Evolutionary conservation across 108 stramenopile genomes (phyloP).

Genomic region (Craspedostauros australis): DNA sequence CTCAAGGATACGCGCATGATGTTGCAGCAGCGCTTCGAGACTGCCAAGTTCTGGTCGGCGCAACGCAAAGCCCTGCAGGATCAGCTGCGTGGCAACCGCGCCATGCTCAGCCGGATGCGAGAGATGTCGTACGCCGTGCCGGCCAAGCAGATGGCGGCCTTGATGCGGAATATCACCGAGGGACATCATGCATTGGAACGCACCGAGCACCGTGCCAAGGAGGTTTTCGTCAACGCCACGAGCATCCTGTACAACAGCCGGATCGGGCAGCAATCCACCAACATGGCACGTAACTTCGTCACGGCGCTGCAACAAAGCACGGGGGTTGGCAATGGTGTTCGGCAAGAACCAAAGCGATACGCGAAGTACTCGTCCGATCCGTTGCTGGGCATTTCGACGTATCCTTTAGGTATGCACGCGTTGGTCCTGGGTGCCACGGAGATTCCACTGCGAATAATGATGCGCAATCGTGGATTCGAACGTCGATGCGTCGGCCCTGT

Average conservation of each 20-base stretch:
- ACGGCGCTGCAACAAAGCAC: too few species aligned
- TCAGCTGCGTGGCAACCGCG: slow-evolving; percentile 67
- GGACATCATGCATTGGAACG: slow-evolving; percentile 66
- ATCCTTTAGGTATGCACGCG: slow-evolving; percentile 68
- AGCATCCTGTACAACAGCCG: slow-evolving; percentile 42
- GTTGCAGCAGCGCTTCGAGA: slow-evolving; percentile 72
- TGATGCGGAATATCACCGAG: slow-evolving; percentile 81
- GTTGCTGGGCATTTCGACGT: slow-evolving; percentile 60
- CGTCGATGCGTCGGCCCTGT: slow-evolving; percentile 56
- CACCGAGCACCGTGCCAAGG: slow-evolving; percentile 53
- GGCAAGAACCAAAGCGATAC: slow-evolving; percentile 43
- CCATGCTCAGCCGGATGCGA: slow-evolving; percentile 59
- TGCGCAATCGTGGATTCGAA: slow-evolving; percentile 66
- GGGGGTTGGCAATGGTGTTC: slow-evolving; percentile 35
- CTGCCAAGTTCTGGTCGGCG: slow-evolving; percentile 59
- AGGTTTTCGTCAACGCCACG: slow-evolving; percentile 62
- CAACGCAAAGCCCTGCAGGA: slow-evolving; percentile 49
- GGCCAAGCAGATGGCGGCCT: slow-evolving; percentile 74
- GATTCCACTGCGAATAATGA: slow-evolving; percentile 52
- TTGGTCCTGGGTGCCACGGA: slow-evolving; percentile 59
- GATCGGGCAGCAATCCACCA: too few species aligned
- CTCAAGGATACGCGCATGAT: too few species aligned
- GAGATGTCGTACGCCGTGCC: slow-evolving; percentile 66
- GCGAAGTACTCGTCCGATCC: slow-evolving; percentile 75
- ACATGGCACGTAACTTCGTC: too few species aligned